Base-by-base conservation (phyloP, 345 rosid genomes). In the Streptanthus diversifolius region DNA sequence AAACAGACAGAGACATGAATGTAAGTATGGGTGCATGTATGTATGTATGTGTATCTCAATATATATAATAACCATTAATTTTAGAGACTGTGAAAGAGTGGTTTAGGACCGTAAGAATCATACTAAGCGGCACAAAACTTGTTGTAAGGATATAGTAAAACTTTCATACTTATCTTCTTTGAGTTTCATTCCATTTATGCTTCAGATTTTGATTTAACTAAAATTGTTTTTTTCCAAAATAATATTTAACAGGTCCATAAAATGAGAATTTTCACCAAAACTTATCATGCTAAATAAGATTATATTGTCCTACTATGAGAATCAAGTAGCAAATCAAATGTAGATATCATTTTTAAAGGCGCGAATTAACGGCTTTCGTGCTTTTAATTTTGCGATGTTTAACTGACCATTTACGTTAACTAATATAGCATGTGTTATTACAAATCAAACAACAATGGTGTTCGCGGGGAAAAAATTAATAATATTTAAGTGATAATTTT, bases 151-250 rank as follows among this genome's bases (percentile, higher is more conserved):
- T 64, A 43, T 43, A 17, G 71, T 44, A 29, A 64, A 15, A 3
- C 1, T n/a, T 15, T 65, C 24, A 48, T 59, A 57, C 27, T 56
- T 47, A 74, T 74, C 53, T 74, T 47, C 45, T 29, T 3, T 10
- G 47, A 35, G 61, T 74, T 49, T 74, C 54, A 68, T 74, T 66
- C 78, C 73, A 66, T 57, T 56, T 73, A 0, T 33, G 25, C 48
- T 44, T n/a, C 32, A 39, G 47, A 70, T 70, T 45, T 29, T 30
- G 0, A n/a, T 69, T 30, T 21, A 3, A 56, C 1, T 8, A 8
- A 18, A 19, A 2, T 8, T 17, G 5, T 17, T 22, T 29, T 44
- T 37, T 41, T 27, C 13, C 5, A 17, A 56, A 44, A 56, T 1
- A 54, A 54, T 24, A 5, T 33, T 55, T 54, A 17, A 0, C 15